phyloP scores from a whole-genome alignment of 176 grass and related monocot species.

The Phoenix roebelenii region DNA sequence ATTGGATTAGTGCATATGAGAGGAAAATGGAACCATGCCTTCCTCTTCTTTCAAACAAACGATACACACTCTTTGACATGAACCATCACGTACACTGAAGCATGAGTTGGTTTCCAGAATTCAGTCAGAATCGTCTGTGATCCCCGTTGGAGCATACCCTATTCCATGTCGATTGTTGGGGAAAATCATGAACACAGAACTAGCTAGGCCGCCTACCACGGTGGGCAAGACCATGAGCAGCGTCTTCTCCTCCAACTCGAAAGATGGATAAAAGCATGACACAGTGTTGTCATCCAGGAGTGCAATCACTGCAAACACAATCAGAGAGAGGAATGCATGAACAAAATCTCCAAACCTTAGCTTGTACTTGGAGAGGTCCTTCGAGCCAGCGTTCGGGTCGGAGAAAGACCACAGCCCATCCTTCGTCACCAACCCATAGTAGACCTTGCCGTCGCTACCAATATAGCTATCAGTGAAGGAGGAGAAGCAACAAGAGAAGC shows the following conservation, averaged over 20 bases:
- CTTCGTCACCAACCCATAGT: conserved; percentile 10
- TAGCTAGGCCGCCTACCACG: neutral
- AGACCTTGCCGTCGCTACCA: neutral
- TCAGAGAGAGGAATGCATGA: neutral
- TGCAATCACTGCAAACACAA: neutral
- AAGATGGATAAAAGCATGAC: neutral
- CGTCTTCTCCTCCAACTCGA: neutral
- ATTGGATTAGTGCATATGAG: too few species aligned
- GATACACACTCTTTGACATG: too few species aligned
- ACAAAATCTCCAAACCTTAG: neutral
- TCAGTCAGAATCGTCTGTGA: neutral
- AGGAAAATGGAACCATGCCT: too few species aligned
- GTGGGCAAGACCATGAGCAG: neutral
- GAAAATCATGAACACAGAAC: neutral
- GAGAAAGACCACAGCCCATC: conserved; percentile 6
- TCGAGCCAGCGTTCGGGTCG: neutral
- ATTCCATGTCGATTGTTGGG: neutral
- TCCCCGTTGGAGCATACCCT: neutral
- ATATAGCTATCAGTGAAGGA: conserved; percentile 10
- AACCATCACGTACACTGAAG: too few species aligned
- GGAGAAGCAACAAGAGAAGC: conserved; percentile 6
- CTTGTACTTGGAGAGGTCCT: neutral
- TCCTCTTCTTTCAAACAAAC: too few species aligned
- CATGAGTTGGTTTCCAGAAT: too few species aligned
- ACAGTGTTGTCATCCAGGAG: neutral